Percentiles rank a stretch among this genome's conserved stretches.
Evolutionary conservation across 768 basidiomycete genomes (phyloP).

Genomic region (Phylloporus sp.): DNA sequence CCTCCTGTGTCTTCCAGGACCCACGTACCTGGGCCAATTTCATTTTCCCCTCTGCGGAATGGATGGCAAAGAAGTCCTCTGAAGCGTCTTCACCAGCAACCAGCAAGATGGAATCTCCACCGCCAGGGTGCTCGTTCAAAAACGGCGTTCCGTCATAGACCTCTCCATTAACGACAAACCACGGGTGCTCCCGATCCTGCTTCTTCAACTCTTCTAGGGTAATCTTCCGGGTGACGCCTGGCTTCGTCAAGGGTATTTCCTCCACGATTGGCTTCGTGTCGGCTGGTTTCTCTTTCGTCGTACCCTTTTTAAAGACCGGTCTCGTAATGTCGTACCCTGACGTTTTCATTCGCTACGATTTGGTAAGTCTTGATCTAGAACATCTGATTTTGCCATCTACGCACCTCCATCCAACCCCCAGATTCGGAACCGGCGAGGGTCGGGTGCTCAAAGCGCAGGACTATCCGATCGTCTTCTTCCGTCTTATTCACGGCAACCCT

Average conservation of each 20-base stretch:
- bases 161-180: conserved; percentile 53
- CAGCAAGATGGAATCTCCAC: conserved; percentile 47
- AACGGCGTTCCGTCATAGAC: conserved; percentile 51
- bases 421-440: conserved; percentile 43
- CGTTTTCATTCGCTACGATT: conserved; percentile 39
- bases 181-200: conserved; percentile 34
- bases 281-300: background rate
- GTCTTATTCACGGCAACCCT: conserved; percentile 43
- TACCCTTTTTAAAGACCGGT: conserved; percentile 33
- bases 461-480: conserved; percentile 20
- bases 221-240: conserved; percentile 41
- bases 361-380: background rate
- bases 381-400: background rate
- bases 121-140: conserved; percentile 55
- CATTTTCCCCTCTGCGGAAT: conserved; percentile 45
- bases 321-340: conserved; percentile 39
- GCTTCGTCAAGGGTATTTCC: conserved; percentile 41
- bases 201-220: conserved; percentile 39
- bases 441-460: conserved; percentile 54
- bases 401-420: conserved; percentile 59
- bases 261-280: background rate
- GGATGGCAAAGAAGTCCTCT: conserved; percentile 62
- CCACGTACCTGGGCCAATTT: conserved; percentile 38
- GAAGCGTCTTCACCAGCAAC: conserved; percentile 57
- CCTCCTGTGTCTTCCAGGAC: background rate